A percentile compares a stretch with the other conserved stretches of the same genome.
Evolutionary conservation across 2,329 filamentous ascomycete genomes (phyloP).

Genomic region (Saccharata proteae): DNA sequence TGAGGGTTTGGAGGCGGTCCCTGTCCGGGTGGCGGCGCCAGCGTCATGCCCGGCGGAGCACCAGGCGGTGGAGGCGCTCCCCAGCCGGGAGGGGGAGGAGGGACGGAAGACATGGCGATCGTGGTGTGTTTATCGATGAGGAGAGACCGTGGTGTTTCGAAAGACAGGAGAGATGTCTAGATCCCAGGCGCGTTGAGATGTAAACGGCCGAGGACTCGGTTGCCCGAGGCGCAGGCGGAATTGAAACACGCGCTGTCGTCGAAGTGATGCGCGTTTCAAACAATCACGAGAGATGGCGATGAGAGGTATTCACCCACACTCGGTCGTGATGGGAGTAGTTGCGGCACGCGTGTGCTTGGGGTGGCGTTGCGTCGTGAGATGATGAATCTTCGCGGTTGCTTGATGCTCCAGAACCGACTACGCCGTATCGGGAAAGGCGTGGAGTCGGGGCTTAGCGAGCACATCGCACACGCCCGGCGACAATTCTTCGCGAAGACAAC

Average conservation of each 20-base stretch:
- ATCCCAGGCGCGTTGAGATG: constrained; percentile 1
- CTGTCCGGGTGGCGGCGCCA: constrained; percentile 78
- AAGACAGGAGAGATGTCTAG: constrained; percentile 2
- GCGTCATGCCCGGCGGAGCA: constrained; percentile 36
- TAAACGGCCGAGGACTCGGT: constrained; percentile 8
- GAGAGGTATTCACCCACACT: constrained; percentile 6
- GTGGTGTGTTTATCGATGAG: not conserved
- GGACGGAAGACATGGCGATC: constrained; percentile 43
- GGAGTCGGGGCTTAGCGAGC: not conserved
- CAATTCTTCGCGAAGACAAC: constrained; percentile 1
- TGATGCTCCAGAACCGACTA: too few relatives aligned
- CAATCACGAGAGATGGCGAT: not conserved
- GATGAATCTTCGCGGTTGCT: too few relatives aligned
- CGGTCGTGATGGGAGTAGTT: constrained; percentile 6
- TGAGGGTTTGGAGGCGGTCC: constrained; percentile 70
- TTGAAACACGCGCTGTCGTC: constrained; percentile 3
- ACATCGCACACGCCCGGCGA: not conserved
- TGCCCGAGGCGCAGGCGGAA: constrained; percentile 8
- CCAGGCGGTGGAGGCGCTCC: constrained; percentile 34
- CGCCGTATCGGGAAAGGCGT: not conserved
- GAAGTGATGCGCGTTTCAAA: constrained; percentile 1
- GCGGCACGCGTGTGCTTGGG: constrained; percentile 5
- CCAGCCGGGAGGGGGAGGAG: constrained; percentile 60
- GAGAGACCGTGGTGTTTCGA: not conserved
- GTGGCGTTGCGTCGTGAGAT: constrained; percentile 5